phyloP scores from a whole-genome alignment of 805 yeast genomes.

The Teunomyces lycoperdinae region DNA sequence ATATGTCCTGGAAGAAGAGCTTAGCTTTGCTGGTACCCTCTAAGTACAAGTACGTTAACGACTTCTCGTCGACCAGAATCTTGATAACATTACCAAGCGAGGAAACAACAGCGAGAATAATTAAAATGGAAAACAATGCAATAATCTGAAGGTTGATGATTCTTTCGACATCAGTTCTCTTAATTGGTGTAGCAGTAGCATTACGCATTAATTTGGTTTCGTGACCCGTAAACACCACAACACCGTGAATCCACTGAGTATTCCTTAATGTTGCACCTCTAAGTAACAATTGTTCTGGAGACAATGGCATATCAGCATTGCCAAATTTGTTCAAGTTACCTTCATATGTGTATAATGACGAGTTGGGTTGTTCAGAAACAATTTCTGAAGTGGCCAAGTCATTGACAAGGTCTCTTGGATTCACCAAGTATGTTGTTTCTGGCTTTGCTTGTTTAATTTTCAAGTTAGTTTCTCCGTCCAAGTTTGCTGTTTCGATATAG shows the following conservation, averaged over 20 bases:
- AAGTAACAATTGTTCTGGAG: constrained; percentile 87
- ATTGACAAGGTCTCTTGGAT: constrained; percentile 52
- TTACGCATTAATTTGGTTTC: constrained; percentile 97
- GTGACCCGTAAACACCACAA: constrained; percentile 95
- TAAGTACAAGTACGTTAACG: constrained; percentile 62
- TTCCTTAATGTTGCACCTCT: constrained; percentile 96
- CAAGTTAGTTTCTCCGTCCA: constrained; percentile 96
- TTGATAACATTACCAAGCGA: constrained; percentile 85
- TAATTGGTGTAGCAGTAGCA: constrained; percentile 98
- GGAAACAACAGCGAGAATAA: constrained; percentile 73
- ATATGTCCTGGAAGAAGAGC: constrained; percentile 78
- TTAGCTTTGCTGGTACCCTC: constrained; percentile 66
- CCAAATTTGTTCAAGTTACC: constrained; percentile 69
- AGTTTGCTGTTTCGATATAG: constrained; percentile 94
- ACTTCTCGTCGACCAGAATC: constrained; percentile 48
- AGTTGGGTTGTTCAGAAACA: constrained; percentile 88
- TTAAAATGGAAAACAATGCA: constrained; percentile 78
- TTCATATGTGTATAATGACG: constrained; percentile 90
- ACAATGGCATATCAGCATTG: constrained; percentile 56
- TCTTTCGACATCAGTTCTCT: constrained; percentile 94
- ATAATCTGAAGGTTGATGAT: constrained; percentile 90
- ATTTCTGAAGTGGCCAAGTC: constrained; percentile 41
- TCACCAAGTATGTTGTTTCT: constrained; percentile 72
- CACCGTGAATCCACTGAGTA: constrained; percentile 93
- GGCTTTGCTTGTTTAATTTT: constrained; percentile 86